Percentiles rank a stretch among this genome's conserved stretches.
phyloP scores from a whole-genome alignment of 2,329 filamentous ascomycete species.

The Didymella pomorum region DNA sequence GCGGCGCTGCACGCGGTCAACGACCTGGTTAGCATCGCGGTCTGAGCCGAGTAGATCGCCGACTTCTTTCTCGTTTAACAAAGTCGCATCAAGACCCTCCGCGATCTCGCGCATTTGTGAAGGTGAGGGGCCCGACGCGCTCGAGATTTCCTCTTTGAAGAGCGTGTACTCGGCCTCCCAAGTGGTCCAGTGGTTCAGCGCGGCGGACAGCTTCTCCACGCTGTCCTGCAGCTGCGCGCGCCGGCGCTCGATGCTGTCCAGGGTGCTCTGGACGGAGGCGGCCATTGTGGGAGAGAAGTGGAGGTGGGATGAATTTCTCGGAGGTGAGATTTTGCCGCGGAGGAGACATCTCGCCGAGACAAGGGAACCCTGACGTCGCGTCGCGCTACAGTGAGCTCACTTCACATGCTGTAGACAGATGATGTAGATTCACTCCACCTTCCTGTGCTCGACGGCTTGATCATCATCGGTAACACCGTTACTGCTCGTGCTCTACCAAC shows the following conservation, averaged over 20 bases:
- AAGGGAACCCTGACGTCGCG: slow-evolving; percentile 22
- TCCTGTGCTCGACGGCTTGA: neutral
- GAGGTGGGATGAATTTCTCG: slow-evolving; percentile 6
- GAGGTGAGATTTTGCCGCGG: slow-evolving; percentile 10
- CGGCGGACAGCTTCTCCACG: slow-evolving; percentile 74
- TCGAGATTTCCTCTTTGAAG: slow-evolving; percentile 80
- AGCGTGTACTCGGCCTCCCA: slow-evolving; percentile 93
- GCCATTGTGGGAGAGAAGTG: slow-evolving; percentile 31
- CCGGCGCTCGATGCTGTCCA: slow-evolving; percentile 77
- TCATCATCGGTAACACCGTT: too few species aligned
- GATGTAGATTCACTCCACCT: neutral
- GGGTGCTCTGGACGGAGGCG: slow-evolving; percentile 55
- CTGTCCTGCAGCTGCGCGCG: slow-evolving; percentile 78
- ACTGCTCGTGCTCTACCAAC: neutral
- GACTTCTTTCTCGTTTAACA: slow-evolving; percentile 70
- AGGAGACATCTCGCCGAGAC: slow-evolving; percentile 6
- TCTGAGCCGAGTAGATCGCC: slow-evolving; percentile 61
- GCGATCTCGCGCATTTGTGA: slow-evolving; percentile 57
- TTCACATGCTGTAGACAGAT: neutral
- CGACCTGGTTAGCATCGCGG: slow-evolving; percentile 68
- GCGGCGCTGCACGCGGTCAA: slow-evolving; percentile 73
- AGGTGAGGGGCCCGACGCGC: slow-evolving; percentile 35
- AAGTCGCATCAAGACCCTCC: slow-evolving; percentile 67
- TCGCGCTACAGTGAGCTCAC: neutral
- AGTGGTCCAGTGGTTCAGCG: slow-evolving; percentile 85